Evolutionary conservation across 2,329 filamentous ascomycete species (phyloP).

Genomic region (Amesomyces nigricolor): DNA sequence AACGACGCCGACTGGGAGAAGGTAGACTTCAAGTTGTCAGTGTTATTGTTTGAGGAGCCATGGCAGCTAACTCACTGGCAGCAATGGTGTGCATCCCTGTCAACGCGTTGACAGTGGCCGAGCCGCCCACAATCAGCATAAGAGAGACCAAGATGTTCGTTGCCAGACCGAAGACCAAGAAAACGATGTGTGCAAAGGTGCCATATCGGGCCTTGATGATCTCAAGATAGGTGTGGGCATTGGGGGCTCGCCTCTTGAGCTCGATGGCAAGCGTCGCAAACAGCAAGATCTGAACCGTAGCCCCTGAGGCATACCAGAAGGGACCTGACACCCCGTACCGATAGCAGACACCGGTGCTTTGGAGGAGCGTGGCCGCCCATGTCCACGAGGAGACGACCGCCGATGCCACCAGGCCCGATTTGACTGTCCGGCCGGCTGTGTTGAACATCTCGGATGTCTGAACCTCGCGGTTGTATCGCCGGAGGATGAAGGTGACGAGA

Average conservation of each 20-base stretch:
- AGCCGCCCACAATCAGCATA: conserved; percentile 82
- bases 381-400: conserved; percentile 94
- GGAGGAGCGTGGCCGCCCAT: conserved; percentile 79
- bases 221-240: conserved; percentile 81
- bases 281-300: conserved; percentile 79
- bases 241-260: conserved; percentile 78
- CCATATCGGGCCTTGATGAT: conserved; percentile 79
- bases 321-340: conserved; percentile 62
- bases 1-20: conserved; percentile 74
- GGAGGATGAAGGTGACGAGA: conserved; percentile 34
- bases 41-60: neutral
- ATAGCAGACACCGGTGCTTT: conserved; percentile 78
- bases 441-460: conserved; percentile 93
- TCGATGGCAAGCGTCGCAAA: conserved; percentile 90
- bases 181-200: conserved; percentile 63
- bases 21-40: conserved; percentile 45
- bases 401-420: conserved; percentile 79
- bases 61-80: conserved; percentile 44
- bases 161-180: conserved; percentile 74
- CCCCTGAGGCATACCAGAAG: conserved; percentile 61
- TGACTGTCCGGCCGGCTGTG: conserved; percentile 81
- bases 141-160: conserved; percentile 85
- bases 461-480: conserved; percentile 52
- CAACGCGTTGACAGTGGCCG: conserved; percentile 64
- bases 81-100: conserved; percentile 73